phyloP scores from a whole-genome alignment of 805 yeast species.

The Lachancea sp. region DNA sequence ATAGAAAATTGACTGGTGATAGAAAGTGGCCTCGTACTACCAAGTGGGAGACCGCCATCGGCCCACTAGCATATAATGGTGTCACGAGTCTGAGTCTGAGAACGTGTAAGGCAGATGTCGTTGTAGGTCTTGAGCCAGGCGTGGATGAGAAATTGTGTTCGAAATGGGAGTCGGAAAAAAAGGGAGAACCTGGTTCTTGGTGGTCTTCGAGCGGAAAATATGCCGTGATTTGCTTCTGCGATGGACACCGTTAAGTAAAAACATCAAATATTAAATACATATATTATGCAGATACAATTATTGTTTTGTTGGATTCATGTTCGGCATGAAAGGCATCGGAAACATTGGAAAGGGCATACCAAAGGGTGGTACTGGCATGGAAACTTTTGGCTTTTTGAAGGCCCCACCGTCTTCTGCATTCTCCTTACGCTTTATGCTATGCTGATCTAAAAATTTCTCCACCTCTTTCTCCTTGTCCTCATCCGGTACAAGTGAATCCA shows the following conservation, averaged over 20 bases:
- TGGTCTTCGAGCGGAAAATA: constrained; percentile 92
- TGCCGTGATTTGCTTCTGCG: constrained; percentile 71
- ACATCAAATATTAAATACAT: constrained; percentile 1
- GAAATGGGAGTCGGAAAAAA: constrained; percentile 47
- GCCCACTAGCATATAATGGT: constrained; percentile 55
- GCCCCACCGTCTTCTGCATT: constrained; percentile 8
- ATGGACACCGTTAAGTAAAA: constrained; percentile 5
- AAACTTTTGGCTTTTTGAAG: constrained; percentile 11
- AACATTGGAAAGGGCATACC: constrained; percentile 35
- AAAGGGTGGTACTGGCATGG: constrained; percentile 30
- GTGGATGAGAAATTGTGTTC: constrained; percentile 59
- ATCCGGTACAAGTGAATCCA: constrained; percentile 66
- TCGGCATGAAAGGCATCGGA: constrained; percentile 32
- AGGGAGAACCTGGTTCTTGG: constrained; percentile 59
- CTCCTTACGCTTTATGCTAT: constrained; percentile 16
- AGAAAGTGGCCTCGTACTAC: constrained; percentile 81
- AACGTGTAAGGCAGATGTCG: constrained; percentile 95
- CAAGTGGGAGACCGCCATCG: constrained; percentile 64
- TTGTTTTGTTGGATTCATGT: constrained; percentile 8
- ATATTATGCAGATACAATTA: neutral
- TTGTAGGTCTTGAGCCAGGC: constrained; percentile 75
- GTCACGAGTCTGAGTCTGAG: constrained; percentile 70
- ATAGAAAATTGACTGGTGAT: constrained; percentile 90
- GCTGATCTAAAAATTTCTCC: constrained; percentile 41
- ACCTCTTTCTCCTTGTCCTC: constrained; percentile 52